Percentiles rank a stretch among this genome's conserved stretches.
Evolutionary conservation across 805 yeast genomes (phyloP).

Genomic region (Teunomyces aglyptinius): DNA sequence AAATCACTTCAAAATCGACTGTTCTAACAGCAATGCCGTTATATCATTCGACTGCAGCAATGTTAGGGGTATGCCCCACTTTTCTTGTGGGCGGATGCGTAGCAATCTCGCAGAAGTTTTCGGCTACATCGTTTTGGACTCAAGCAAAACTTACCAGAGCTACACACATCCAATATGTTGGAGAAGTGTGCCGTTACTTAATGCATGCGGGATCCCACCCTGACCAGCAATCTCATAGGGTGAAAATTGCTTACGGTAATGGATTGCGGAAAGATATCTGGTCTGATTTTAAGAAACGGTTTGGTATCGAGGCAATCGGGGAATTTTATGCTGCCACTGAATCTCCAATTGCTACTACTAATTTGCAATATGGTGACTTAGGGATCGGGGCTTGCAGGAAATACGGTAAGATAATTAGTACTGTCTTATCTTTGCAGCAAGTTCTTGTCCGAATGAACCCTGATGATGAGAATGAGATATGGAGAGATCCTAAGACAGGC

Average conservation of each 20-base stretch:
- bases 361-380: slow-evolving; percentile 69
- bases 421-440: slow-evolving; percentile 52
- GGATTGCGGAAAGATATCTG: slow-evolving; percentile 90
- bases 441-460: slow-evolving; percentile 73
- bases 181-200: slow-evolving; percentile 89
- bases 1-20: slow-evolving; percentile 50
- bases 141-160: slow-evolving; percentile 71
- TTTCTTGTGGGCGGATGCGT: slow-evolving; percentile 66
- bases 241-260: slow-evolving; percentile 80
- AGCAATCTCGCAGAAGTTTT: slow-evolving; percentile 77
- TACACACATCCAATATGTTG: slow-evolving; percentile 88
- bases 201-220: slow-evolving; percentile 64
- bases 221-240: slow-evolving; percentile 59
- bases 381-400: slow-evolving; percentile 89
- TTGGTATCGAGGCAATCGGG: slow-evolving; percentile 72
- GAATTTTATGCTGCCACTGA: slow-evolving; percentile 95
- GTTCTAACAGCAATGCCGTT: slow-evolving; percentile 93
- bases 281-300: slow-evolving; percentile 73
- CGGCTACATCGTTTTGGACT: slow-evolving; percentile 84
- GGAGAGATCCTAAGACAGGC: slow-evolving; percentile 66
- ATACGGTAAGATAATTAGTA: slow-evolving; percentile 62
- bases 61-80: slow-evolving; percentile 77
- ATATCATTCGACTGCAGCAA: slow-evolving; percentile 91
- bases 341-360: slow-evolving; percentile 84
- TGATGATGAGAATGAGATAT: slow-evolving; percentile 69